phyloP scores from a whole-genome alignment of 148 eudicot genomes.

The Beta vulgaris region DNA sequence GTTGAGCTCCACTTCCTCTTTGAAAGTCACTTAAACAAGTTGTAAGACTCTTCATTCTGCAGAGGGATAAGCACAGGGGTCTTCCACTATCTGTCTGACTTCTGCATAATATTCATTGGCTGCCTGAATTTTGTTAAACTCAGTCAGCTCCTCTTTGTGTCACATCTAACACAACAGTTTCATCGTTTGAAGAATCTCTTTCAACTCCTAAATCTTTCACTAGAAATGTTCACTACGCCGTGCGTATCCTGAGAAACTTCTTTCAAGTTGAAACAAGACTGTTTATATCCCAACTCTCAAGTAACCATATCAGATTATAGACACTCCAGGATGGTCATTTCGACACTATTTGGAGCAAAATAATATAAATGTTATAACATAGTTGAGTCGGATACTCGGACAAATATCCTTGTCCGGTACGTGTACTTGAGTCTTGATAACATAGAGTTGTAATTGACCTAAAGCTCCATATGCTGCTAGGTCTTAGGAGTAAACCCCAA shows the following conservation, averaged over 20 bases:
- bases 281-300: no score
- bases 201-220: not conserved
- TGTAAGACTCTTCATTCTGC: not conserved
- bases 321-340: no score
- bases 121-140: not conserved
- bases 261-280: not conserved
- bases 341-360: no score
- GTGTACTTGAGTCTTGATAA: no score
- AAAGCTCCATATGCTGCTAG: not conserved
- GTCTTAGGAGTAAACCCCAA: not conserved
- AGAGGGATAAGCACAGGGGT: not conserved
- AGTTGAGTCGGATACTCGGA: no score
- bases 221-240: not conserved
- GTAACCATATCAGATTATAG: no score
- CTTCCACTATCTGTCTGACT: constrained; percentile 12
- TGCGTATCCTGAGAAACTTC: not conserved
- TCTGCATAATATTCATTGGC: not conserved
- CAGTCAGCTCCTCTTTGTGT: not conserved
- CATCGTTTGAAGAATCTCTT: not conserved
- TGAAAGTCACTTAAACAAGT: not conserved
- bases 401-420: no score
- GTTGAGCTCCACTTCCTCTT: not conserved
- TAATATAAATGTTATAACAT: no score
- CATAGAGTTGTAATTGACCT: no score
- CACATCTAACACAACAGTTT: not conserved